Evolutionary conservation across 1,139 yeast species (phyloP).

Genomic region (Zygosaccharomyces pseudobailii): DNA sequence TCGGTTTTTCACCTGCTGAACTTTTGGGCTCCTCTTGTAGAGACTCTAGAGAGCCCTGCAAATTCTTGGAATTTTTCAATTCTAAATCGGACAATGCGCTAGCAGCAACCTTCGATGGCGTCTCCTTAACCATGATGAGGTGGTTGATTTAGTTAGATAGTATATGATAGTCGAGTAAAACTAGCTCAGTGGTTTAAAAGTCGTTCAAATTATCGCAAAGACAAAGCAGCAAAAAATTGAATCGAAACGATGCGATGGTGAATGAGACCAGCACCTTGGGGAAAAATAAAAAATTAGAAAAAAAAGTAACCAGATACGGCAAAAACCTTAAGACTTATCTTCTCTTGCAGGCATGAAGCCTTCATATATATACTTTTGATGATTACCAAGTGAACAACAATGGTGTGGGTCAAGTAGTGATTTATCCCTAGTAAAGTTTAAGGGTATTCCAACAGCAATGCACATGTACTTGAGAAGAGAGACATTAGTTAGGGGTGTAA

Average conservation of each 20-base stretch:
- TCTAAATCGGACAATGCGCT: conserved; percentile 39
- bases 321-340: neutral
- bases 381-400: neutral
- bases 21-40: conserved; percentile 19
- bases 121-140: conserved; percentile 35
- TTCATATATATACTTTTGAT: neutral
- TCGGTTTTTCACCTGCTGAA: neutral
- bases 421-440: neutral
- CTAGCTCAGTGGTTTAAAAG: neutral
- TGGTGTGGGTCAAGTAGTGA: neutral
- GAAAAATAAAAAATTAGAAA: neutral
- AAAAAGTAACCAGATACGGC: neutral
- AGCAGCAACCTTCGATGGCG: conserved; percentile 45
- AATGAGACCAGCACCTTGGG: neutral
- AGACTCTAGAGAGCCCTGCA: conserved; percentile 20
- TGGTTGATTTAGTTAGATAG: neutral
- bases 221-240: neutral
- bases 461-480: neutral
- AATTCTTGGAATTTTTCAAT: conserved; percentile 30
- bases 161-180: no score
- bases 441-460: neutral
- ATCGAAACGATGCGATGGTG: neutral
- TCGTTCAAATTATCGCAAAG: neutral
- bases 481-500: neutral
- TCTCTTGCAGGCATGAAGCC: neutral